Conservation (phyloP, 1,139 yeast species). For the Debaryomyces singareniensis region DNA sequence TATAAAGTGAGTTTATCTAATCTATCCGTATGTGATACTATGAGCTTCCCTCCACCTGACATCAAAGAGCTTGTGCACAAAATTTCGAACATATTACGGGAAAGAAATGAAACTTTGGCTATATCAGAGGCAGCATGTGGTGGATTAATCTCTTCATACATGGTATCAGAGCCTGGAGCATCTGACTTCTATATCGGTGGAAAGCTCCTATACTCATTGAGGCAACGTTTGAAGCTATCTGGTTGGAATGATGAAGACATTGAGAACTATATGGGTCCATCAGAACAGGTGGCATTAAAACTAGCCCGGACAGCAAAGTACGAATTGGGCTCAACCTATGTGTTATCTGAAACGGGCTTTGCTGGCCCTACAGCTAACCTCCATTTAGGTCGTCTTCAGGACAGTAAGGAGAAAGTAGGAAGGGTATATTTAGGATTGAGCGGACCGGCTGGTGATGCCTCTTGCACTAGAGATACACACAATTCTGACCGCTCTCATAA, state of each 20-base stretch:
- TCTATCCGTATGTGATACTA: conserved; percentile 9
- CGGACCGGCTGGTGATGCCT: conserved; percentile 57
- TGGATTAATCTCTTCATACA: conserved; percentile 72
- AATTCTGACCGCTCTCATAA: conserved; percentile 49
- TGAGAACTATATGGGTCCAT: conserved; percentile 69
- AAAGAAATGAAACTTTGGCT: conserved; percentile 58
- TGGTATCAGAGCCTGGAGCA: conserved; percentile 82
- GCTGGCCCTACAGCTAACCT: conserved; percentile 66
- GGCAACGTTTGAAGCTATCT: conserved; percentile 63
- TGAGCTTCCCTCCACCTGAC: conserved; percentile 59
- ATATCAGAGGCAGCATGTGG: conserved; percentile 90
- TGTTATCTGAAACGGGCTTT: conserved; percentile 79
- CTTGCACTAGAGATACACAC: conserved; percentile 44
- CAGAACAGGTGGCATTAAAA: conserved; percentile 67
- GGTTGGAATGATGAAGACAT: conserved; percentile 79
- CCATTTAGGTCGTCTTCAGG: conserved; percentile 20
- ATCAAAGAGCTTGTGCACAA: conserved; percentile 42
- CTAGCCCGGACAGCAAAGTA: conserved; percentile 73
- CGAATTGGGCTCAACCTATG: conserved; percentile 78
- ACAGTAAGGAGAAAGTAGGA: conserved; percentile 40
- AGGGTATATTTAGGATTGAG: conserved; percentile 66
- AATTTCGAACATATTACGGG: conserved; percentile 51
- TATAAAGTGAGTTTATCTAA: too few species aligned
- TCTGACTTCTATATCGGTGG: conserved; percentile 81
- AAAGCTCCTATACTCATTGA: conserved; percentile 68